A percentile compares a stretch with the other conserved stretches of the same genome.
Evolutionary conservation across 2,329 filamentous ascomycete genomes (phyloP).

Genomic region (Penicillium sp.): DNA sequence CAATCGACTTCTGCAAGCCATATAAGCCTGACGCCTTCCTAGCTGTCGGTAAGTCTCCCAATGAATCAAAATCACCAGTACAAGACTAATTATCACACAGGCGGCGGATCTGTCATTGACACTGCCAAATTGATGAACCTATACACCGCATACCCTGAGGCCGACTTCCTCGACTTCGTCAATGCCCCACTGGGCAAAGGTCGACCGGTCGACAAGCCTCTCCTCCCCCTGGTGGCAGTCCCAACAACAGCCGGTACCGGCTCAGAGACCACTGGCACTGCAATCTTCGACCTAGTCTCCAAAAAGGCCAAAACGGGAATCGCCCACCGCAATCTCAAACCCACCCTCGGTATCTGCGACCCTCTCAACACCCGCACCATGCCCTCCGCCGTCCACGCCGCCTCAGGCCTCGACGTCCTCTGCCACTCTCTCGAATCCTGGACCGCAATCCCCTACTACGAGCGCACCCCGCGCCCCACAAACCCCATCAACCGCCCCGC

Average conservation of each 20-base stretch:
- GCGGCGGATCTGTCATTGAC: constrained; percentile 91
- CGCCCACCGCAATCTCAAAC: constrained; percentile 92
- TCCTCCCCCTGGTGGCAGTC: constrained; percentile 77
- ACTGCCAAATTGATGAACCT: constrained; percentile 99
- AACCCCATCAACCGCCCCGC: constrained; percentile 92
- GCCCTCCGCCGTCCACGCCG: constrained; percentile 90
- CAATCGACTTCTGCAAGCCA: constrained; percentile 81
- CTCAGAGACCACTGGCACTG: constrained; percentile 94
- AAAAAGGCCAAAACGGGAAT: constrained; percentile 94
- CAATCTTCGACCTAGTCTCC: constrained; percentile 92
- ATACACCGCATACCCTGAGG: constrained; percentile 86
- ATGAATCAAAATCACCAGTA: not conserved
- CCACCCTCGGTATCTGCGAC: constrained; percentile 83
- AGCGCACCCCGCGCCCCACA: constrained; percentile 77
- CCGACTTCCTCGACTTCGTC: constrained; percentile 95
- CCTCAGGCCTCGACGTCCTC: constrained; percentile 89
- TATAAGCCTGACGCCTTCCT: constrained; percentile 85
- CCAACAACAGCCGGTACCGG: constrained; percentile 86
- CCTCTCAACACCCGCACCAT: constrained; percentile 93
- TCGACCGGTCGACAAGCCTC: constrained; percentile 67
- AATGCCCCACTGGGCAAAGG: constrained; percentile 92
- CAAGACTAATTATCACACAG: constrained; percentile 24
- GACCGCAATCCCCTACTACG: constrained; percentile 93
- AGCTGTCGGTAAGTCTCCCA: constrained; percentile 67
- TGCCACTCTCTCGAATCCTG: constrained; percentile 95